These are phyloP conservation scores for Gautieria morchelliformis DNA, from an alignment of 768 basidiomycete genomes.

Conservation along the genomic window DNA sequence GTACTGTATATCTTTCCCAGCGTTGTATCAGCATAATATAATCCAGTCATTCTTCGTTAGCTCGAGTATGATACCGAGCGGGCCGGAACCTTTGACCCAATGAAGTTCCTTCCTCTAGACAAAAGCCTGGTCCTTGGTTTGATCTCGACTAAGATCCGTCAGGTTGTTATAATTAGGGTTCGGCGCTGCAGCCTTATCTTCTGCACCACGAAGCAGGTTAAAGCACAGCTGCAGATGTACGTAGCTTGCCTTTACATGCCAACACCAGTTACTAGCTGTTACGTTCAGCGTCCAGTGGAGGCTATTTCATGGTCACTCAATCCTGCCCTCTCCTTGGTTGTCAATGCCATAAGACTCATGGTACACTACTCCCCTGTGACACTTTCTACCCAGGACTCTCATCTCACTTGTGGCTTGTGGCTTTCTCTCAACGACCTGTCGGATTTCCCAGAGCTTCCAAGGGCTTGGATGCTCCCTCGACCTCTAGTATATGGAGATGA, in stretches of 20 bases:
- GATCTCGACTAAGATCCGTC: slow-evolving; percentile 33
- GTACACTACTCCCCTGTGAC: background rate
- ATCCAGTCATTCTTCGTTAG: slow-evolving; percentile 18
- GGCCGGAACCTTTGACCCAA: slow-evolving; percentile 36
- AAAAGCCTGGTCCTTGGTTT: slow-evolving; percentile 35
- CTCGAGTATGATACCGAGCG: slow-evolving; percentile 60
- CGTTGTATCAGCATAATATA: background rate
- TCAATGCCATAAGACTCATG: too few species aligned
- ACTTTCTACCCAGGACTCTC: background rate
- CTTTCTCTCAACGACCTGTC: background rate
- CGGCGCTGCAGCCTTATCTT: slow-evolving; percentile 53
- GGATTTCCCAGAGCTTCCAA: background rate
- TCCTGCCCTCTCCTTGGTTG: too few species aligned
- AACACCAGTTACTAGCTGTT: too few species aligned
- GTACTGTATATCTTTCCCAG: slow-evolving; percentile 15
- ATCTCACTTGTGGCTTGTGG: background rate
- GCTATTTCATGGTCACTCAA: too few species aligned
- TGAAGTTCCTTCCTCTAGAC: slow-evolving; percentile 23
- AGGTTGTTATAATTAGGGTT: slow-evolving; percentile 47
- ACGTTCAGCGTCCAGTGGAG: too few species aligned
- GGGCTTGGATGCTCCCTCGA: background rate
- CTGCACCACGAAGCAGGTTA: slow-evolving; percentile 34
- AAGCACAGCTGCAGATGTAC: too few species aligned
- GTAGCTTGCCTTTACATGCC: too few species aligned
- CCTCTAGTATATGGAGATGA: too few species aligned